Evolutionary conservation across 139 green algal genomes (phyloP).

Genomic region (Haematococcus sp.): DNA sequence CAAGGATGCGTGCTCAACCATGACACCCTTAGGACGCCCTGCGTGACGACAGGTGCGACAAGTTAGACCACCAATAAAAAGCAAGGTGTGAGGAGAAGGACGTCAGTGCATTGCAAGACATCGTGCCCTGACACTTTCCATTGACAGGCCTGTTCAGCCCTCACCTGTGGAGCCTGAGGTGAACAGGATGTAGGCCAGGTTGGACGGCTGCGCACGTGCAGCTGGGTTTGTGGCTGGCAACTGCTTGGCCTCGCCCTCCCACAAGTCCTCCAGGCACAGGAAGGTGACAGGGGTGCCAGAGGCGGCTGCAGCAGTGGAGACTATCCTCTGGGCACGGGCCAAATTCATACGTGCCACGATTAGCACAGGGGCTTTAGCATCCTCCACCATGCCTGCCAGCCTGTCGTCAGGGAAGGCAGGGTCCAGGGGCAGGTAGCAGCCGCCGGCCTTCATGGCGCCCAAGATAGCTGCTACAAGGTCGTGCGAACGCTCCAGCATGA

Average conservation of each 20-base stretch:
- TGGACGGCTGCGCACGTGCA: not conserved
- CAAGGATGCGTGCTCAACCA: not conserved
- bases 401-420: not conserved
- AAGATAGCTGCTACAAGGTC: not conserved
- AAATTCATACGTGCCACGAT: not conserved
- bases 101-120: too few relatives aligned
- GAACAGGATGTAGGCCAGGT: conserved; percentile 7
- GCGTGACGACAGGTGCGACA: too few relatives aligned
- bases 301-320: not conserved
- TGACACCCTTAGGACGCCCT: conserved; percentile 6
- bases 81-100: too few relatives aligned
- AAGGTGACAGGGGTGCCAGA: not conserved
- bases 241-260: not conserved
- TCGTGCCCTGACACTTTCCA: too few relatives aligned
- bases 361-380: not conserved
- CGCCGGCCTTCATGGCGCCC: not conserved
- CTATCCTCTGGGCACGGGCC: not conserved
- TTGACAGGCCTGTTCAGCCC: not conserved
- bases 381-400: not conserved
- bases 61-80: too few relatives aligned
- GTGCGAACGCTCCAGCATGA: not conserved
- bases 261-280: not conserved
- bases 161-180: not conserved
- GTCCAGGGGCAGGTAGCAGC: not conserved
- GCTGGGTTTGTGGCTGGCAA: not conserved